A percentile compares a stretch with the other conserved stretches of the same genome.
Conservation (phyloP, 176 grass and related monocot species). For the Bromus sterilis region DNA sequence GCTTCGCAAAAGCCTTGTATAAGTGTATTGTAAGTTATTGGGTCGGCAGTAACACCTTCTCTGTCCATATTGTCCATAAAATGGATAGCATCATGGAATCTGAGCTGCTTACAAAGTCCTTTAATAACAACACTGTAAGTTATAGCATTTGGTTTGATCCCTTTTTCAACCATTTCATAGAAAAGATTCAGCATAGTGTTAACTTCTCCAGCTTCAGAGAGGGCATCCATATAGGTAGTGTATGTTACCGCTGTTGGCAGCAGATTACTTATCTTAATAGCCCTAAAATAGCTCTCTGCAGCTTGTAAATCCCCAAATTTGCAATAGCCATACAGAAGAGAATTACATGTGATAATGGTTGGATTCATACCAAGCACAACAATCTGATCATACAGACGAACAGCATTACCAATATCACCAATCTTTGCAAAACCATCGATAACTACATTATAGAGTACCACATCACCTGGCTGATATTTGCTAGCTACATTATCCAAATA, state of each 20-base stretch:
- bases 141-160: constrained; percentile 50
- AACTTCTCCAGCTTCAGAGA: constrained; percentile 49
- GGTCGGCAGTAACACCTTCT: constrained; percentile 47
- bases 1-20: constrained; percentile 74
- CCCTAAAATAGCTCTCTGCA: constrained; percentile 50
- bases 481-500: constrained; percentile 69
- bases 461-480: constrained; percentile 40
- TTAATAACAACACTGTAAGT: constrained; percentile 80
- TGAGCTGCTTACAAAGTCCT: constrained; percentile 68
- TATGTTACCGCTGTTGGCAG: constrained; percentile 68
- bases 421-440: constrained; percentile 81
- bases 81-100: constrained; percentile 49
- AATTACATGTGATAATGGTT: constrained; percentile 89
- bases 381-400: constrained; percentile 63
- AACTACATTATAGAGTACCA: constrained; percentile 75
- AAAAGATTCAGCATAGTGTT: constrained; percentile 38
- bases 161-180: constrained; percentile 62
- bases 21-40: constrained; percentile 69
- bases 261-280: constrained; percentile 41
- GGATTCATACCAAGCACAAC: constrained; percentile 41
- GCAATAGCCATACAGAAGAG: constrained; percentile 81
- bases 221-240: constrained; percentile 81
- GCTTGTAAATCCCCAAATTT: constrained; percentile 54
- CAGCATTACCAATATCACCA: constrained; percentile 66
- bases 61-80: constrained; percentile 46